Conservation (phyloP, 305 asterid genomes). For the Fraxinus baroniana region DNA sequence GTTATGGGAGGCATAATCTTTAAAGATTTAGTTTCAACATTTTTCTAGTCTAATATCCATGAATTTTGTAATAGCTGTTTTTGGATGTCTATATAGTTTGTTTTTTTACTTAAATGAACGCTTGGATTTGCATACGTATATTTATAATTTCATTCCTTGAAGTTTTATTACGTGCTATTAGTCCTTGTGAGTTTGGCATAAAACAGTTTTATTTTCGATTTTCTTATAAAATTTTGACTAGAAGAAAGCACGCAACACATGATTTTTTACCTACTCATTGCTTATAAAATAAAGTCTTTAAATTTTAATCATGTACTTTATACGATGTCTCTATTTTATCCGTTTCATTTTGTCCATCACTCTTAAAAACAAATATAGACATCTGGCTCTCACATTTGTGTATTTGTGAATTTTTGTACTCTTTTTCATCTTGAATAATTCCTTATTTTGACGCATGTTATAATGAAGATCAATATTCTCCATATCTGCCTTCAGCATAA, state of each 20-base stretch:
- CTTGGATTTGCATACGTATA: not conserved
- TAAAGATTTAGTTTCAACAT: not conserved
- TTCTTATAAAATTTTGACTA: not conserved
- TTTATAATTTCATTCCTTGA: not conserved
- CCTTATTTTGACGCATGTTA: not conserved
- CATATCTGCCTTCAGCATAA: not conserved
- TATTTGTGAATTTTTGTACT: not conserved
- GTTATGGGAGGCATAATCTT: not conserved
- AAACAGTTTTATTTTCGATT: not conserved
- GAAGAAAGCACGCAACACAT: not conserved
- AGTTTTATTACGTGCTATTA: not conserved
- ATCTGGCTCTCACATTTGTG: constrained; percentile 17
- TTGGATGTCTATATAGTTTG: not conserved
- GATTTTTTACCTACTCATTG: not conserved
- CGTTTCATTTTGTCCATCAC: not conserved
- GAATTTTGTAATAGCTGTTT: not conserved
- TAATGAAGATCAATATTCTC: not conserved
- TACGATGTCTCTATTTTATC: not conserved
- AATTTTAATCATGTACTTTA: not conserved
- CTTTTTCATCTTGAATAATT: constrained; percentile 5
- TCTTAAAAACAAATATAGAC: not conserved
- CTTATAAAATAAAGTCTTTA: not conserved
- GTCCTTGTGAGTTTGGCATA: not conserved
- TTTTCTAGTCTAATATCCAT: not conserved
- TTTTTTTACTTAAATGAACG: not conserved